Conservation (phyloP, 805 yeast species). For the Yamadazyma laniorum region DNA sequence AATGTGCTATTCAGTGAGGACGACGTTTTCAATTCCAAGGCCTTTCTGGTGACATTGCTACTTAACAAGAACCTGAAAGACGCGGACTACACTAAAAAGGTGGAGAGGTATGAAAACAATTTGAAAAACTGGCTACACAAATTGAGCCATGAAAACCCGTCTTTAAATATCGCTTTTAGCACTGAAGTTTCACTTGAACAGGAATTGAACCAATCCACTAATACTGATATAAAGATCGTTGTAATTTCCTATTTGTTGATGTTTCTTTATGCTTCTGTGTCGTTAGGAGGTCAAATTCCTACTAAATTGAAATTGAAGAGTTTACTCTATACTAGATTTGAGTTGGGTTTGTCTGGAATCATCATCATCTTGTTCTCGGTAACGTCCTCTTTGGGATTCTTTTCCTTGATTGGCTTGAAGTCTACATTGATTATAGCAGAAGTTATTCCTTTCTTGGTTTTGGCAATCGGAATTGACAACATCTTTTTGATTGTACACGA, state of each 20-base stretch:
- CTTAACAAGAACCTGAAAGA: conserved; percentile 53
- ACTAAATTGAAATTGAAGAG: conserved; percentile 25
- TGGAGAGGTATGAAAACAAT: conserved; percentile 68
- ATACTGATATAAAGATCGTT: conserved; percentile 71
- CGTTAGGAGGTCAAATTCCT: conserved; percentile 65
- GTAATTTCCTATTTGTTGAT: conserved; percentile 74
- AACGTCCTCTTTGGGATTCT: conserved; percentile 76
- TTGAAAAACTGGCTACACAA: conserved; percentile 53
- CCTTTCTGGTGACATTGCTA: conserved; percentile 75
- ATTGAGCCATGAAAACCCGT: conserved; percentile 40
- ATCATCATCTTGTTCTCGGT: conserved; percentile 79
- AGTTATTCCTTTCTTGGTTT: conserved; percentile 87
- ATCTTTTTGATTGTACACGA: conserved; percentile 85
- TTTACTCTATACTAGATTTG: conserved; percentile 57
- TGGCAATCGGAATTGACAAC: conserved; percentile 96
- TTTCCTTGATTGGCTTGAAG: conserved; percentile 71
- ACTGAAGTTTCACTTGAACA: conserved; percentile 83
- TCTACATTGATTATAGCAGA: conserved; percentile 93
- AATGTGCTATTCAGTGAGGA: conserved; percentile 57
- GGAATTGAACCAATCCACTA: conserved; percentile 79
- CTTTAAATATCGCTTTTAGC: conserved; percentile 64
- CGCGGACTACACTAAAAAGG: conserved; percentile 33
- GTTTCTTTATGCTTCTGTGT: conserved; percentile 85
- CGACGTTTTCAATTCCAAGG: conserved; percentile 58
- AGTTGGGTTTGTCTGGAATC: conserved; percentile 83